phyloP scores from a whole-genome alignment of 257 asterid species.

The Solanum appendiculatum region DNA sequence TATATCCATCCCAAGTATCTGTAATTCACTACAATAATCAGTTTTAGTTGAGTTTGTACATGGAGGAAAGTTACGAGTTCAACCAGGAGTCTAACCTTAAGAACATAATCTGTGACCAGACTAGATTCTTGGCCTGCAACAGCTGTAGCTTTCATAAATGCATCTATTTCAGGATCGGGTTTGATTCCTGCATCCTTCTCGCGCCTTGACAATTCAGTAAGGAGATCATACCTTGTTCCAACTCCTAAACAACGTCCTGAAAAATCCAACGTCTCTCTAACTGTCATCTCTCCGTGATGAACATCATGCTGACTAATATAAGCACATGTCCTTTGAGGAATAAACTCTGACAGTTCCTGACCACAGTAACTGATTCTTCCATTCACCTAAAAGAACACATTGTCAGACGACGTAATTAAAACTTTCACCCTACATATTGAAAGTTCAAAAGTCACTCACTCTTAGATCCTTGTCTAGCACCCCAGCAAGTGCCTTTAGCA shows the following conservation, averaged over 20 bases:
- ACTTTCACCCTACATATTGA: background rate
- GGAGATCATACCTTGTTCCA: conserved; percentile 83
- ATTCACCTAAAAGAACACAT: conserved; percentile 24
- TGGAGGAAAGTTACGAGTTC: background rate
- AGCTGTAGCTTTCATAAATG: conserved; percentile 93
- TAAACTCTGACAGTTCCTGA: conserved; percentile 64
- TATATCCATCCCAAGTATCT: conserved; percentile 91
- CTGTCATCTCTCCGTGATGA: conserved; percentile 96
- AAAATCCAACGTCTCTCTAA: conserved; percentile 71
- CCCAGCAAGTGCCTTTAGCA: conserved; percentile 81
- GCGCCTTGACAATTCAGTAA: conserved; percentile 63
- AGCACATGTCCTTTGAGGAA: conserved; percentile 86
- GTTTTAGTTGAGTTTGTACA: background rate
- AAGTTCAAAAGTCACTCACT: conserved; percentile 10
- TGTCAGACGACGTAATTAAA: background rate
- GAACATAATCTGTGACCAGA: conserved; percentile 75
- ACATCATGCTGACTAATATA: conserved; percentile 86
- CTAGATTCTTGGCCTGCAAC: conserved; percentile 84
- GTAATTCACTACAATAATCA: conserved; percentile 2
- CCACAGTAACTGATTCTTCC: conserved; percentile 88
- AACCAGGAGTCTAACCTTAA: conserved; percentile 46
- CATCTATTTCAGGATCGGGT: conserved; percentile 86
- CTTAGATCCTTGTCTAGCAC: conserved; percentile 51
- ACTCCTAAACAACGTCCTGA: conserved; percentile 92
- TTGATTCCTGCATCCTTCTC: conserved; percentile 78